phyloP scores from a whole-genome alignment of 164 flowering plant species.

The Vitis cinerea region DNA sequence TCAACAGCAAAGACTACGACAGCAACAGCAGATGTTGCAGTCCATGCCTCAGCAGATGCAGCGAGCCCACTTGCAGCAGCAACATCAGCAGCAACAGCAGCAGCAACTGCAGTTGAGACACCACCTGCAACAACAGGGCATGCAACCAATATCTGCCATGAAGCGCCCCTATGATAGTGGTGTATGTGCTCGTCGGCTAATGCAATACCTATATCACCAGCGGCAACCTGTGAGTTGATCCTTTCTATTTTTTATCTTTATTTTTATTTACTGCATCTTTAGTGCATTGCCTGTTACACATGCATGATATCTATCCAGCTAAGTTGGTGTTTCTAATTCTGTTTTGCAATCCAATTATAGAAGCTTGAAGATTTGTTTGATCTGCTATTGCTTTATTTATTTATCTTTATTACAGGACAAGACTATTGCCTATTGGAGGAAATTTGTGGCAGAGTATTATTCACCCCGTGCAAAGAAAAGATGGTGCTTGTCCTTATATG shows the following conservation, averaged over 20 bases:
- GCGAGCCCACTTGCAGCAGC: slow-evolving; percentile 65
- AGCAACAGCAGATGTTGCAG: slow-evolving; percentile 71
- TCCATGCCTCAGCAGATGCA: slow-evolving; percentile 68
- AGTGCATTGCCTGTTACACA: background rate
- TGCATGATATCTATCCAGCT: background rate
- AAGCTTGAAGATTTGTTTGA: too few relatives aligned
- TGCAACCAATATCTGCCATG: slow-evolving; percentile 47
- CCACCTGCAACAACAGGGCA: slow-evolving; percentile 62
- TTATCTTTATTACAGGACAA: slow-evolving; percentile 52
- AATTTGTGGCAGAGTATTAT: slow-evolving; percentile 87
- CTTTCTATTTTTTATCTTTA: background rate
- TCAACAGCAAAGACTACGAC: slow-evolving; percentile 82
- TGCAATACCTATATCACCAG: slow-evolving; percentile 96
- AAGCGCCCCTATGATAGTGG: slow-evolving; percentile 84
- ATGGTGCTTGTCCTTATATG: slow-evolving; percentile 92
- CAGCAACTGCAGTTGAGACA: slow-evolving; percentile 65
- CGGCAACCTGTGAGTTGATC: slow-evolving; percentile 67
- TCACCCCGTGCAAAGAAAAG: slow-evolving; percentile 95
- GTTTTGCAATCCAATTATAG: too few relatives aligned
- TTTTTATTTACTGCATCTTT: background rate
- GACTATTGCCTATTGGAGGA: slow-evolving; percentile 86
- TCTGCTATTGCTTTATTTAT: background rate
- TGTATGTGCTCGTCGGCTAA: slow-evolving; percentile 85
- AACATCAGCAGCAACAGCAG: slow-evolving; percentile 58
- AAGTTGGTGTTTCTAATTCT: too few relatives aligned